Evolutionary conservation across 2,329 filamentous ascomycete species (phyloP).

Genomic region (Knoxdaviesia capensis): DNA sequence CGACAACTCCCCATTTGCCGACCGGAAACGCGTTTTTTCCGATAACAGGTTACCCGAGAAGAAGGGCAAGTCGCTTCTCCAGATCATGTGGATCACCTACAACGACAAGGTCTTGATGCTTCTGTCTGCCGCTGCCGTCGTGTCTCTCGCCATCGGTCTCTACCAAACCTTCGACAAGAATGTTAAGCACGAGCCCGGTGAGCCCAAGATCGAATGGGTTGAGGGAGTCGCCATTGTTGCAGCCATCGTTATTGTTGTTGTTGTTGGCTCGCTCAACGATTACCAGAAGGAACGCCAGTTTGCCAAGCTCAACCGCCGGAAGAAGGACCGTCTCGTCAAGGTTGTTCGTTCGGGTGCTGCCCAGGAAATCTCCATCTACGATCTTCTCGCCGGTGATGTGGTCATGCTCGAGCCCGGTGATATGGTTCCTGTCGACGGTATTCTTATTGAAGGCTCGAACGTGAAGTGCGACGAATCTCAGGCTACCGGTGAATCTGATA

Average conservation of each 20-base stretch:
- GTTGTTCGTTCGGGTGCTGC: conserved; percentile 51
- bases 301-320: conserved; percentile 59
- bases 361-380: conserved; percentile 47
- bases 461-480: conserved; percentile 63
- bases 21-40: conserved; percentile 49
- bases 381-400: conserved; percentile 50
- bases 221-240: conserved; percentile 67
- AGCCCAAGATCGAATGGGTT: conserved; percentile 52
- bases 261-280: conserved; percentile 60
- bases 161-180: conserved; percentile 49
- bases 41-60: conserved; percentile 56
- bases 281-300: conserved; percentile 68
- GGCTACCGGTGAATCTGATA: conserved; percentile 60
- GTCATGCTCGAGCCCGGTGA: conserved; percentile 57
- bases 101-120: conserved; percentile 67
- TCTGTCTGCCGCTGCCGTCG: conserved; percentile 46
- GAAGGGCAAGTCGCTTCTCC: conserved; percentile 51
- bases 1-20: conserved; percentile 20
- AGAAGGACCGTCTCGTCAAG: conserved; percentile 55
- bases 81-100: conserved; percentile 66
- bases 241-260: conserved; percentile 58
- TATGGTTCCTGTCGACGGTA: conserved; percentile 52
- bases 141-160: conserved; percentile 54
- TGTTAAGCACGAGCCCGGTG: conserved; percentile 21
- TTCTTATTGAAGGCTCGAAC: conserved; percentile 53